Conservation (phyloP, 768 basidiomycete species). For the Mycena crocata region DNA sequence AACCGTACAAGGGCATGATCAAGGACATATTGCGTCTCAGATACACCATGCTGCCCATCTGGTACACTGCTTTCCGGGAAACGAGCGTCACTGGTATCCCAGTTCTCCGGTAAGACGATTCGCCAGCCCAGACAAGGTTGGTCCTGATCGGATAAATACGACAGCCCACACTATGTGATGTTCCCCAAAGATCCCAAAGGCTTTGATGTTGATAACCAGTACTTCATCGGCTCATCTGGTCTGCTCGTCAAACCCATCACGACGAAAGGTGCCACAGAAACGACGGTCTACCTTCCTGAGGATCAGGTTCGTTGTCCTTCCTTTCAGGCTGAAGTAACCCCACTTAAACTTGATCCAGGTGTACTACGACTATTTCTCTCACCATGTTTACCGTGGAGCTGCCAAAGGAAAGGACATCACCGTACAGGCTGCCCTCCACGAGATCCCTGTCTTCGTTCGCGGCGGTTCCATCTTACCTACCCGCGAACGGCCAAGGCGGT, state of each 20-base stretch:
- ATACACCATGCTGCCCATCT: constrained; percentile 89
- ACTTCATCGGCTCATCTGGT: constrained; percentile 89
- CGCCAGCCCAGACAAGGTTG: not conserved
- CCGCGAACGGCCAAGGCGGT: constrained; percentile 86
- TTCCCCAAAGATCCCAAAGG: constrained; percentile 92
- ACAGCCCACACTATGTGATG: constrained; percentile 93
- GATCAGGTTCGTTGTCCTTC: constrained; percentile 65
- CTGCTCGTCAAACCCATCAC: constrained; percentile 94
- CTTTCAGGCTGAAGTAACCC: not conserved
- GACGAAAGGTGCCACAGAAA: constrained; percentile 72
- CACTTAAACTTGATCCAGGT: constrained; percentile 57
- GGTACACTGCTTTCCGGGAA: constrained; percentile 98
- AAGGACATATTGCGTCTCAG: constrained; percentile 83
- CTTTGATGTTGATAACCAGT: constrained; percentile 94
- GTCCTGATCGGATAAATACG: constrained; percentile 2
- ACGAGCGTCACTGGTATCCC: constrained; percentile 85
- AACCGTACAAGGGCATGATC: constrained; percentile 88
- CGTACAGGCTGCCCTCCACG: constrained; percentile 82
- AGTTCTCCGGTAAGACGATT: constrained; percentile 73
- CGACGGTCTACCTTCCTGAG: constrained; percentile 87
- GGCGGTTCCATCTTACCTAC: constrained; percentile 93
- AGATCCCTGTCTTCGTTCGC: constrained; percentile 87
- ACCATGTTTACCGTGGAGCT: constrained; percentile 73
- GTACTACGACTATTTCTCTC: constrained; percentile 94
- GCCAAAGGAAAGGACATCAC: constrained; percentile 75